Conservation (phyloP, 1,139 yeast genomes). For the Insectozyma bohioensis region DNA sequence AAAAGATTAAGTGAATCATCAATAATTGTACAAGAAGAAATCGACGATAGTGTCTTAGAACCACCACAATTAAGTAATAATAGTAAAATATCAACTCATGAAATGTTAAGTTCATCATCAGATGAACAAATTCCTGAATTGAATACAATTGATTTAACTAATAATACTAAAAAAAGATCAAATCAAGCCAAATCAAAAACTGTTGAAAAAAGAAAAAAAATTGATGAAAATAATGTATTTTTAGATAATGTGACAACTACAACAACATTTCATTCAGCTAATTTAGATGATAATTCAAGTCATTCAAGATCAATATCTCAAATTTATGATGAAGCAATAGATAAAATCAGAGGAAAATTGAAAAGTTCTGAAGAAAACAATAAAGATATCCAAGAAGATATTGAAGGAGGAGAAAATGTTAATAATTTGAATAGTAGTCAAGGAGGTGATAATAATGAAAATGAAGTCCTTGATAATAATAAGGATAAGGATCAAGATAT, state of each 20-base stretch:
- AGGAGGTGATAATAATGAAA: too few relatives aligned
- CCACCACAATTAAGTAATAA: slow-evolving; percentile 25
- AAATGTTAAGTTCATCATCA: slow-evolving; percentile 10
- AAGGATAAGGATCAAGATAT: background rate
- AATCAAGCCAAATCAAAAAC: slow-evolving; percentile 6
- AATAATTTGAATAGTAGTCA: too few relatives aligned
- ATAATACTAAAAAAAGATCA: slow-evolving; percentile 9
- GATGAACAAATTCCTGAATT: slow-evolving; percentile 24
- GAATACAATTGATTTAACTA: slow-evolving; percentile 23
- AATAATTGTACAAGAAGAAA: slow-evolving; percentile 22
- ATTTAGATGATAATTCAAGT: slow-evolving; percentile 10
- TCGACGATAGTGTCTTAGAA: slow-evolving; percentile 34
- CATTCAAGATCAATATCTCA: slow-evolving; percentile 31
- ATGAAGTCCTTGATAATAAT: background rate
- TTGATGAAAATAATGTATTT: slow-evolving; percentile 33
- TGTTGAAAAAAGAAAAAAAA: slow-evolving; percentile 13
- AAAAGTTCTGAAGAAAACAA: too few relatives aligned
- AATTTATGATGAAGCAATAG: slow-evolving; percentile 28
- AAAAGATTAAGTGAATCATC: slow-evolving; percentile 17
- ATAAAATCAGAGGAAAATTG: slow-evolving; percentile 6
- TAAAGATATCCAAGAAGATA: too few relatives aligned
- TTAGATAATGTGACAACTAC: slow-evolving; percentile 20
- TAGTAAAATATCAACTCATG: slow-evolving; percentile 3
- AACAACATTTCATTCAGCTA: background rate
- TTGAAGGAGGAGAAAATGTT: too few relatives aligned